A percentile compares a stretch with the other conserved stretches of the same genome.
phyloP scores from a whole-genome alignment of 768 basidiomycete species.

The Ramaria sp. region DNA sequence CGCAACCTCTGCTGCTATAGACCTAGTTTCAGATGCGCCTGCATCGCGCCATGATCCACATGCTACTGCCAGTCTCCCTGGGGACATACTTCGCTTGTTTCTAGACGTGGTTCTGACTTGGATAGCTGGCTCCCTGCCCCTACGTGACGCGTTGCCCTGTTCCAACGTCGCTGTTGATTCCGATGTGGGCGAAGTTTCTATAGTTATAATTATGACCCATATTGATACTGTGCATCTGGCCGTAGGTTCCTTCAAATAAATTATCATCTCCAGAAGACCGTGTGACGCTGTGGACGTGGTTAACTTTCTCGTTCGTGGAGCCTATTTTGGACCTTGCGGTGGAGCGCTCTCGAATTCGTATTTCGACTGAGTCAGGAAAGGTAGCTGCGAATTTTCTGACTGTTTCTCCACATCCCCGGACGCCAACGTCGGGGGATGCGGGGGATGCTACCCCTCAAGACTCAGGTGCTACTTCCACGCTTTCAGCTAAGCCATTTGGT shows the following conservation, averaged over 20 bases:
- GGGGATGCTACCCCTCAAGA: neutral
- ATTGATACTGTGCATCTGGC: slow-evolving; percentile 7
- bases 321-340: slow-evolving; percentile 44
- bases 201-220: neutral
- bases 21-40: neutral
- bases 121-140: slow-evolving; percentile 45
- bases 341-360: neutral
- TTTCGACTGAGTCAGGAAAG: neutral
- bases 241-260: slow-evolving; percentile 36
- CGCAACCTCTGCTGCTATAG: neutral
- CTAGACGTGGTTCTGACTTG: slow-evolving; percentile 16
- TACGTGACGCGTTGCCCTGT: slow-evolving; percentile 33
- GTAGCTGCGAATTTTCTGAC: too few relatives aligned
- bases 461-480: neutral
- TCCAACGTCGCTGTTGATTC: slow-evolving; percentile 36
- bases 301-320: slow-evolving; percentile 50
- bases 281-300: slow-evolving; percentile 55
- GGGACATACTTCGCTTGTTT: neutral
- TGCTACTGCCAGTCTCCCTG: neutral
- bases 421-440: neutral
- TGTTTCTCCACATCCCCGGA: neutral
- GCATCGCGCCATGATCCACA: neutral
- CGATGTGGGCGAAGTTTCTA: slow-evolving; percentile 29
- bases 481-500: neutral
- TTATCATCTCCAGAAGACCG: slow-evolving; percentile 55